Conservation (phyloP, 108 stramenopile genomes). For the Chaetoceros tenuissimus region DNA sequence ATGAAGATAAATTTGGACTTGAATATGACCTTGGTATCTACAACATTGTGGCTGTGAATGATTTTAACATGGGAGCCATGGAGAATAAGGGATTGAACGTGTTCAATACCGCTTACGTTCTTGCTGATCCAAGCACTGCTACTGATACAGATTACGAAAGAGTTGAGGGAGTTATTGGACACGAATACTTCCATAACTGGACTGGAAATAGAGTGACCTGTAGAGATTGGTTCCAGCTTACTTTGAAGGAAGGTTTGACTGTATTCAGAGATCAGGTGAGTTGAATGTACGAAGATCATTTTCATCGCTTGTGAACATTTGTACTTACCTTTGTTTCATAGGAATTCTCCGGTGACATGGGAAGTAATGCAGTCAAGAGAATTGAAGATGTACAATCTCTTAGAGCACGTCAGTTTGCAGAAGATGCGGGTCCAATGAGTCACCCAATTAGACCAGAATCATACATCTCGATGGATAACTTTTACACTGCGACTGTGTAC, state of each 20-base stretch:
- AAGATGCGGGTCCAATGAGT: constrained; percentile 90
- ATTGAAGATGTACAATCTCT: constrained; percentile 84
- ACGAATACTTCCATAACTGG: constrained; percentile 96
- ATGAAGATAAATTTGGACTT: constrained; percentile 89
- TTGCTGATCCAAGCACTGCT: constrained; percentile 88
- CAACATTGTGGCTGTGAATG: constrained; percentile 89
- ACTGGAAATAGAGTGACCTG: constrained; percentile 97
- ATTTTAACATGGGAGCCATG: constrained; percentile 96
- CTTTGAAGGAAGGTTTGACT: constrained; percentile 97
- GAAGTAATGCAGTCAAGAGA: constrained; percentile 85
- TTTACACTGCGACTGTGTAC: constrained; percentile 85
- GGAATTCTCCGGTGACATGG: constrained; percentile 89
- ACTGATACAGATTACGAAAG: constrained; percentile 90
- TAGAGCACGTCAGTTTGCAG: constrained; percentile 79
- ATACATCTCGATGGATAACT: constrained; percentile 95
- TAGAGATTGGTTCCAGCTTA: constrained; percentile 98
- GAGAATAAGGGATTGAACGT: constrained; percentile 93
- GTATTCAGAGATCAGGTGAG: constrained; percentile 96
- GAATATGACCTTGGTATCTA: constrained; percentile 95
- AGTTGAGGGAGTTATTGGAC: constrained; percentile 88
- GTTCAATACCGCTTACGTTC: constrained; percentile 94
- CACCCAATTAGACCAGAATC: constrained; percentile 96
- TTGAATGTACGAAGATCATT: no score
- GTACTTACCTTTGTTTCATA: no score
- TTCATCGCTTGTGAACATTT: no score